Evolutionary conservation across 352 stramenopile genomes (phyloP), one percentile per base, ranked within the genome.

Genomic region (Globisporangium perplexum): DNA sequence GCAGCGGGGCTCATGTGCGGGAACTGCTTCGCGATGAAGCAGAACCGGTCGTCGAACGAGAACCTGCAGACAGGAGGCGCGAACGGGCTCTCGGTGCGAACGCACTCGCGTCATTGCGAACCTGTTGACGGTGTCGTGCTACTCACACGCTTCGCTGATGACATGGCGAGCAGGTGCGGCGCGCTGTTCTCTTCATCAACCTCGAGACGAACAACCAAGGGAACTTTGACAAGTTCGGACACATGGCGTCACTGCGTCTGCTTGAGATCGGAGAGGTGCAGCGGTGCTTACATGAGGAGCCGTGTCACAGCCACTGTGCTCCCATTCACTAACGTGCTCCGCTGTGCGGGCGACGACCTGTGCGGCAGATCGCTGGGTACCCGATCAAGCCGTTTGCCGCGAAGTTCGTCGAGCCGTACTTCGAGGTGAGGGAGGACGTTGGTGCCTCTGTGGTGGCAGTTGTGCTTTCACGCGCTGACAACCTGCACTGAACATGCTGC

Each of bases 221-320:
- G 10, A 87, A 83, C 57, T 92, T 92, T 53, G 75, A 89, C 33
- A 87, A 87, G 55, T 88, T 92, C 60, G 82, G 82, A 7, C 78
- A 92, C 62, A 68, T 92, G 38, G 69, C 75, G 10, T 88, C 82
- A 4, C 55, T 92, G 39, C 74, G 82, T 14, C 41, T 92, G 55
- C 57, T 68, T 43, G 82, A 92, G 51, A 90, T 92, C 41, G 78
- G 75, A 36, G 72, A 68, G 51, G 75, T 85, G 47, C 38, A 62
- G 43, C 33, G 31, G 17, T 8, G 47, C 14, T 38, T n/a, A 11
- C 15, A 5, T 7, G 43, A 1, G 4, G 23, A 10, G 12, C 3
- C 5, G 26, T 30, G 5, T 30, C 26, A 5, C 26, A 30, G 26
- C 11, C 11, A 31, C 28, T 2, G 3, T 43, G 20, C 3, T 18